phyloP scores from a whole-genome alignment of 2,329 filamentous ascomycete species.

The Blastomyces silverae region DNA sequence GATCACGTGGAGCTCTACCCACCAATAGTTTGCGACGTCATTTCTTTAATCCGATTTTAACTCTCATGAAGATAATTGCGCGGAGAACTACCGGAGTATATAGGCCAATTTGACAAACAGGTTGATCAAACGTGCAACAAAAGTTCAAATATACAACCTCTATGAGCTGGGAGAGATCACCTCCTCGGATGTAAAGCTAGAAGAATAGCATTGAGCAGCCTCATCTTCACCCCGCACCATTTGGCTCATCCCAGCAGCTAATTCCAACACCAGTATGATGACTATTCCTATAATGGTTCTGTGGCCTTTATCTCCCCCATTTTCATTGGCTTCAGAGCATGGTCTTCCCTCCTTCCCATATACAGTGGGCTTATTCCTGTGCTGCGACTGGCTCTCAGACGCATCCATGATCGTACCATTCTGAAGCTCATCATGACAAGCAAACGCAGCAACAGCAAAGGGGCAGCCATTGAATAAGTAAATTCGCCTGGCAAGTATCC shows the following conservation, averaged over 20 bases:
- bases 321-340: background rate
- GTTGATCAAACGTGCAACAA: background rate
- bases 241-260: background rate
- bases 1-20: background rate
- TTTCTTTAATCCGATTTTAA: background rate
- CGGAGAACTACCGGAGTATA: too few relatives aligned
- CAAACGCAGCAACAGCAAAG: background rate
- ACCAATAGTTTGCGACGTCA: background rate
- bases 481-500: conserved; percentile 25
- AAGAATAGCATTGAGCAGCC: background rate
- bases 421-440: conserved; percentile 17
- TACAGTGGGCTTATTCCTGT: conserved; percentile 29
- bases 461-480: conserved; percentile 14
- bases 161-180: background rate
- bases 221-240: background rate
- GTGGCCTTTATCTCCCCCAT: conserved; percentile 2
- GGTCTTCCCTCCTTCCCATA: conserved; percentile 18
- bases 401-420: conserved; percentile 16
- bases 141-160: background rate
- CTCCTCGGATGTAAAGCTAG: background rate
- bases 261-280: background rate
- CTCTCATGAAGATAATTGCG: too few relatives aligned
- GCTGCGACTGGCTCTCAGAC: conserved; percentile 26
- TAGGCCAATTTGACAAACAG: background rate
- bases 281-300: background rate